Evolutionary conservation across 2,329 filamentous ascomycete genomes (phyloP).

Genomic region (Stagonosporopsis rhizophila): DNA sequence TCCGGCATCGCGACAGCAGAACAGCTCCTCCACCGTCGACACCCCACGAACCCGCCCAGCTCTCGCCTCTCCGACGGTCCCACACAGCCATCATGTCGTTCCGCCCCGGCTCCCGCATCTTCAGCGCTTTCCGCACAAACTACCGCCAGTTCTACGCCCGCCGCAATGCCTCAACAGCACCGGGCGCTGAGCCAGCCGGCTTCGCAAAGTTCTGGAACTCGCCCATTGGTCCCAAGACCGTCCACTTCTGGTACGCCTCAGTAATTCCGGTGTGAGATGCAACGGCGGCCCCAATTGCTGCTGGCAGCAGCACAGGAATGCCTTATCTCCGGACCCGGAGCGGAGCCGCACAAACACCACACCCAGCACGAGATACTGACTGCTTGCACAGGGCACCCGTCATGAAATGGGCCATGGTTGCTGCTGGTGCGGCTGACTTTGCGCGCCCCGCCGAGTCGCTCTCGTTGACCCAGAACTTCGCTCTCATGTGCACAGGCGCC

Average conservation of each 20-base stretch:
- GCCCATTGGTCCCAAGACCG: conserved; percentile 70
- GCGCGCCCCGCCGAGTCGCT: conserved; percentile 90
- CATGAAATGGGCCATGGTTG: conserved; percentile 93
- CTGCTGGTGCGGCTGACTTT: conserved; percentile 92
- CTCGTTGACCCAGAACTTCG: conserved; percentile 89
- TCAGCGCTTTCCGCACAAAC: conserved; percentile 59
- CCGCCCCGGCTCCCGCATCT: conserved; percentile 65
- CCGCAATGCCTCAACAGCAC: conserved; percentile 73
- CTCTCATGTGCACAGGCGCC: conserved; percentile 85
- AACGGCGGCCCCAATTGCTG: background rate
- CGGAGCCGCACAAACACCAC: background rate
- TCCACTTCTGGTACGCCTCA: conserved; percentile 89
- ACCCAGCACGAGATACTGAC: conserved; percentile 2
- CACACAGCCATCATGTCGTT: conserved; percentile 57
- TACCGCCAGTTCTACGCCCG: conserved; percentile 64
- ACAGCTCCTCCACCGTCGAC: conserved; percentile 9
- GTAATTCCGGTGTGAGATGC: background rate
- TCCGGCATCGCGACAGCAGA: conserved; percentile 14
- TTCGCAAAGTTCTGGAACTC: conserved; percentile 73
- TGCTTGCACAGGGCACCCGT: conserved; percentile 75
- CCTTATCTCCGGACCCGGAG: background rate
- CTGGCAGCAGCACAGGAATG: background rate
- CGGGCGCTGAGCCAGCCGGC: conserved; percentile 55
- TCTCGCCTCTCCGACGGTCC: conserved; percentile 21
- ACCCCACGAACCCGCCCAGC: conserved; percentile 5